Evolutionary conservation across 2,329 filamentous ascomycete genomes (phyloP), one percentile per base, ranked within the genome.

Genomic region (Claviceps purpurea): DNA sequence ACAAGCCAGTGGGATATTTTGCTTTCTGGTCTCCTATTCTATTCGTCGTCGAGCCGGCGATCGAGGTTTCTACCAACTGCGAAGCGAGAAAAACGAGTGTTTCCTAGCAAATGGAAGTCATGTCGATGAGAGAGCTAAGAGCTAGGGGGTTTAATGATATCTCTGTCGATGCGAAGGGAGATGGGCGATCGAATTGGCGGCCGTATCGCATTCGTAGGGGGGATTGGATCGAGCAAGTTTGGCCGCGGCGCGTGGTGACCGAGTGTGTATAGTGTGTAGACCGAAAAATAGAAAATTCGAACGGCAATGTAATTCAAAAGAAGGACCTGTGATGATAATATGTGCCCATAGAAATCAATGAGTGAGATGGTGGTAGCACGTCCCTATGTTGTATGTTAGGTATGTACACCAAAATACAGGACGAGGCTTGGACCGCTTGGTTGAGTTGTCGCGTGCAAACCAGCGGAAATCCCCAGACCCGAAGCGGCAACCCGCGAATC

Each of bases 21-120:
- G 1, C 14, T 11, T 30, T 24, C n/a, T 26, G 37, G 39, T 16
- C 20, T 26, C 24, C 14, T 43, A 18, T 47, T 34, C 1, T 40
- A 34, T 40, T 41, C 26, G 52, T 39, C 14, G 26, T 39, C n/a
- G 16, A 18, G 14, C n/a, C 38, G 16, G 11, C 13, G 30, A 16
- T 24, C 24, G 34, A 18, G n/a, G 30, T 11, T 11, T 34, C 30
- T 10, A 30, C 34, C 20, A 13, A 20, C 11, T 7, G 44, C 44
- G 34, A 22, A 42, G 16, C 7, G 22, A 16, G n/a, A 39, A 26
- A 42, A 37, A 51, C 34, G 10, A 13, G 41, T 16, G 3, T 18
- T 13, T 51, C 49, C 53, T 60, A 65, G 54, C 47, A 60, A 52
- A 54, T 49, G 56, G 51, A 54, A 57, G 56, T 49, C 63, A 67